Evolutionary conservation across 352 stramenopile species (phyloP), one percentile per base, ranked within the genome.

Genomic region (Detonula confervacea): DNA sequence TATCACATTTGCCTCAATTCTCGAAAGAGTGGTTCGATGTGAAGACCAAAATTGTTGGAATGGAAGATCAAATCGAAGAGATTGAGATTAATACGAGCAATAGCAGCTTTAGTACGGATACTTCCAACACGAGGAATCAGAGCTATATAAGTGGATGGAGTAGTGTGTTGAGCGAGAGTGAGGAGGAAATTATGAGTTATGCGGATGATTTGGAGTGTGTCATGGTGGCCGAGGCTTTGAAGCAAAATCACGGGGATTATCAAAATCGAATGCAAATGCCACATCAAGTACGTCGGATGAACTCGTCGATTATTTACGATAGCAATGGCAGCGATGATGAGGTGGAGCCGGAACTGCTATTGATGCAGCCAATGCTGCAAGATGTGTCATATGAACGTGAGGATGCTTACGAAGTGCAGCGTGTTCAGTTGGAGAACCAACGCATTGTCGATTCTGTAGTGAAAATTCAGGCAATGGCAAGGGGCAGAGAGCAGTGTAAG

Each of bases 191-290:
- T 22, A 55, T 77, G 66, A 85, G 77, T 73, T 77, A 62, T 27
- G 65, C 64, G 3, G 61, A 76, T 54, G 77, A 81, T 39, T 73
- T 85, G 61, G 77, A 85, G 18, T 61, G 61, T 49, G 64, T 52
- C 11, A 85, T 85, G 77, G 71, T 85, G 1, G 62, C 56, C 0
- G 77, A 80, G 55, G 77, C 77, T 52, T 64, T 85, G 51, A 77
- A 76, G 56, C 70, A 71, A 9, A 18, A 27, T 65, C 56, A 20
- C 52, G 0, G 2, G n/a, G 18, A 18, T 29, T 9, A 49, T 12
- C 6, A 27, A 27, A 8, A 47, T n/a, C n/a, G n/a, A n/a, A n/a
- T n/a, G n/a, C n/a, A n/a, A n/a, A n/a, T n/a, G n/a, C n/a, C n/a
- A n/a, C n/a, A n/a, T n/a, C n/a, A n/a, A n/a, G n/a, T n/a, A n/a